Evolutionary conservation across 257 asterid species (phyloP).

Genomic region (Datura wrightii): DNA sequence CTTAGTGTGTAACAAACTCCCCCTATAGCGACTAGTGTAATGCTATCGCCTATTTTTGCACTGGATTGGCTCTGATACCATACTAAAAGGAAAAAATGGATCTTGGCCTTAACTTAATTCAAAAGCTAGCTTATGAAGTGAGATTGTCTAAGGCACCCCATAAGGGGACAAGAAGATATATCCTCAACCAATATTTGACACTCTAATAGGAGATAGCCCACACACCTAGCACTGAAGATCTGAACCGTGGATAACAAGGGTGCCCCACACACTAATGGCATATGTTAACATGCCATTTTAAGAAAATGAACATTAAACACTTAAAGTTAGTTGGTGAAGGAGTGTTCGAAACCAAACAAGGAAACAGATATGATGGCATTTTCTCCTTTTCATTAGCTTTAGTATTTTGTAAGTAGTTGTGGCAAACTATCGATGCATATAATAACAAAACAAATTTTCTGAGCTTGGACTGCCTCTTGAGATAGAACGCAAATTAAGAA

Average conservation of each 20-base stretch:
- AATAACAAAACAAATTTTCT: not conserved
- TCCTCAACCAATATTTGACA: not conserved
- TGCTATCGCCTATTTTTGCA: not conserved
- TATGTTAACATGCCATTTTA: not conserved
- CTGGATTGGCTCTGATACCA: not conserved
- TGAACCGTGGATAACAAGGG: conserved; percentile 3
- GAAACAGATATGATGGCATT: not conserved
- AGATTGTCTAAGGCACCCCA: not conserved
- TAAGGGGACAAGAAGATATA: not conserved
- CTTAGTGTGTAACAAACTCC: not conserved
- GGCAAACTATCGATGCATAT: not conserved
- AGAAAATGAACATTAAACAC: not conserved
- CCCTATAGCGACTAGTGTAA: not conserved
- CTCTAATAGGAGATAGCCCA: not conserved
- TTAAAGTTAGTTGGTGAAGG: not conserved
- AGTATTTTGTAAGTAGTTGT: conserved; percentile 5
- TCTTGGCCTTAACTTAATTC: not conserved
- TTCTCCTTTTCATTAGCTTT: not conserved
- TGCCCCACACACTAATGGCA: not conserved
- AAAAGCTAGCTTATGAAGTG: conserved; percentile 20
- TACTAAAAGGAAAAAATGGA: not conserved
- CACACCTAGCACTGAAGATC: not conserved
- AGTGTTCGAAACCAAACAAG: not conserved
- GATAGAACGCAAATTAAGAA: not conserved
- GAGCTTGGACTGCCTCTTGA: not conserved